These are phyloP conservation scores for Larix kaempferi DNA, from an alignment of 75 land plant genomes.

Conservation along the genomic window DNA sequence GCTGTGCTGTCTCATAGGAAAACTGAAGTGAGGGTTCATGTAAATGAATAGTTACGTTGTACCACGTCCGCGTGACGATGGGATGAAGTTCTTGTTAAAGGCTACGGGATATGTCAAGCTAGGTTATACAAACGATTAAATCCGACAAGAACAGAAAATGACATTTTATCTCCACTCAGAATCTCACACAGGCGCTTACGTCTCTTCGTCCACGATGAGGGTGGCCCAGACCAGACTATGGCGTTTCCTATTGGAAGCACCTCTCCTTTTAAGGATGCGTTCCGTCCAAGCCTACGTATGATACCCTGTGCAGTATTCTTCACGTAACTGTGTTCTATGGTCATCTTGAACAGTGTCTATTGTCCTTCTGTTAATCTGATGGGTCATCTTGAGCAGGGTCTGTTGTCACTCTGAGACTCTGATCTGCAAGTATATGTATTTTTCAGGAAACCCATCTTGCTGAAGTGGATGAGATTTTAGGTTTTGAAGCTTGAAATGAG, in stretches of 20 bases:
- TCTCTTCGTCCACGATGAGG: not conserved
- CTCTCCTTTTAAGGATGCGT: not conserved
- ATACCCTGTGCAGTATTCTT: not conserved
- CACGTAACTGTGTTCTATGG: not conserved
- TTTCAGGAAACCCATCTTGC: not conserved
- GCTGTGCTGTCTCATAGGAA: too few species aligned
- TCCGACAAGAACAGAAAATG: not conserved
- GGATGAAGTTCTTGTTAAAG: too few species aligned
- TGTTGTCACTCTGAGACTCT: not conserved
- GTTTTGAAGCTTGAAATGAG: not conserved
- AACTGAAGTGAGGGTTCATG: too few species aligned
- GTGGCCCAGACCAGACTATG: slow-evolving; percentile 7
- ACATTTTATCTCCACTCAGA: not conserved
- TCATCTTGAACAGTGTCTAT: not conserved
- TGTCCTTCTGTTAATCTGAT: not conserved
- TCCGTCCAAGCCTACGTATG: not conserved
- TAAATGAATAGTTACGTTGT: too few species aligned
- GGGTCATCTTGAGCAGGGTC: not conserved
- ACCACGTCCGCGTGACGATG: too few species aligned
- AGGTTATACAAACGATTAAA: too few species aligned
- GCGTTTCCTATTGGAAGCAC: not conserved
- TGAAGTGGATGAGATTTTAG: not conserved
- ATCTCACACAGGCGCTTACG: not conserved
- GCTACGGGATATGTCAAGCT: too few species aligned
- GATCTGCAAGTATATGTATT: not conserved